Evolutionary conservation across 176 grass and related monocot genomes (phyloP).

Genomic region (Oryza longistaminata): DNA sequence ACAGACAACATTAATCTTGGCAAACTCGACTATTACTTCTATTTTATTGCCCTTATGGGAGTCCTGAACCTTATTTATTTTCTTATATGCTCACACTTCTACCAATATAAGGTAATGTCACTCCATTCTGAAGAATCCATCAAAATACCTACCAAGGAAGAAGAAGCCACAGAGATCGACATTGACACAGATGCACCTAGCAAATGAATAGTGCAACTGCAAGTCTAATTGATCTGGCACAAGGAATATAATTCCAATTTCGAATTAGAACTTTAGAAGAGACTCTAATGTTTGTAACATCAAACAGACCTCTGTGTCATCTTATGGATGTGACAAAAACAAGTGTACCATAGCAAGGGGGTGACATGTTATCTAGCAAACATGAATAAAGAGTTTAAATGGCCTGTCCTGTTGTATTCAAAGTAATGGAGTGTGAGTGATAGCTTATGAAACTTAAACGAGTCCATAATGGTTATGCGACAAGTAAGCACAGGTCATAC

Average conservation of each 20-base stretch:
- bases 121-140: slow-evolving; percentile 26
- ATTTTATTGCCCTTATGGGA: slow-evolving; percentile 56
- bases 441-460: neutral
- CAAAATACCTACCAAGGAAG: slow-evolving; percentile 21
- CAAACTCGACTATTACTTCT: slow-evolving; percentile 70
- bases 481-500: slow-evolving; percentile 3
- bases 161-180: slow-evolving; percentile 25
- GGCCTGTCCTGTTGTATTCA: slow-evolving; percentile 4
- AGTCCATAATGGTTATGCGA: neutral
- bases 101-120: slow-evolving; percentile 67
- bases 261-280: neutral
- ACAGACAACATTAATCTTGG: slow-evolving; percentile 63
- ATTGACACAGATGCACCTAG: slow-evolving; percentile 5
- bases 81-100: slow-evolving; percentile 64
- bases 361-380: slow-evolving; percentile 12
- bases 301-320: neutral
- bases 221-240: slow-evolving; percentile 18
- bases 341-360: slow-evolving; percentile 15
- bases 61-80: slow-evolving; percentile 62
- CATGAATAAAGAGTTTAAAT: slow-evolving; percentile 25
- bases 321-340: slow-evolving; percentile 20
- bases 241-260: slow-evolving; percentile 20
- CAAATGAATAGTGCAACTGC: slow-evolving; percentile 27
- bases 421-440: slow-evolving; percentile 15
- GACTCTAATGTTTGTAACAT: neutral